A percentile compares a stretch with the other conserved stretches of the same genome.
Evolutionary conservation across 352 stramenopile genomes (phyloP).

Genomic region (Globisporangium cederbergense): DNA sequence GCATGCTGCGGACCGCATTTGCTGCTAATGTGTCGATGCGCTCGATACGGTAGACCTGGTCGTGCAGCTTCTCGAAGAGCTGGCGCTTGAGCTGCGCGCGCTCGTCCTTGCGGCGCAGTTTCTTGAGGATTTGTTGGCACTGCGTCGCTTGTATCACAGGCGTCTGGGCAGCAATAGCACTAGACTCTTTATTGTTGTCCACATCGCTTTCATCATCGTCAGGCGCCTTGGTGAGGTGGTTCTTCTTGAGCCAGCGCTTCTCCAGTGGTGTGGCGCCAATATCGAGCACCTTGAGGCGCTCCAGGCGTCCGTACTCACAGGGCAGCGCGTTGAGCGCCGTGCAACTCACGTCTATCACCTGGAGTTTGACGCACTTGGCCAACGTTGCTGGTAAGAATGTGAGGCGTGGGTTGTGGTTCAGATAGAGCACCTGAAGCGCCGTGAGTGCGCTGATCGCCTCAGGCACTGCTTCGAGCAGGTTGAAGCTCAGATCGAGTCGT

Average conservation of each 20-base stretch:
- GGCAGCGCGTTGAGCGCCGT: slow-evolving; percentile 67
- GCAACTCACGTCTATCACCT: slow-evolving; percentile 66
- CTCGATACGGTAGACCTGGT: slow-evolving; percentile 59
- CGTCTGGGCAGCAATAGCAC: background rate
- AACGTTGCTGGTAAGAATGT: slow-evolving; percentile 46
- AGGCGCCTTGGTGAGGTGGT: slow-evolving; percentile 32
- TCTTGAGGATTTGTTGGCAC: slow-evolving; percentile 50
- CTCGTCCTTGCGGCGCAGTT: slow-evolving; percentile 63
- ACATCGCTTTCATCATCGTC: slow-evolving; percentile 9
- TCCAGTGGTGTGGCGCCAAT: slow-evolving; percentile 73
- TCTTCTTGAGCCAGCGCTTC: slow-evolving; percentile 46
- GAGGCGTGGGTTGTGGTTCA: slow-evolving; percentile 83
- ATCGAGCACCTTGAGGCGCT: slow-evolving; percentile 62
- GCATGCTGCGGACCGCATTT: slow-evolving; percentile 27
- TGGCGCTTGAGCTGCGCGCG: slow-evolving; percentile 51
- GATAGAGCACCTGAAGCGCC: slow-evolving; percentile 70
- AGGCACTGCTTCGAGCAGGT: slow-evolving; percentile 59
- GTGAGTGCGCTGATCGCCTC: slow-evolving; percentile 49
- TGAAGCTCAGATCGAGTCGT: slow-evolving; percentile 82
- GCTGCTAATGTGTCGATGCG: slow-evolving; percentile 25
- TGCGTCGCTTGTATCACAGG: slow-evolving; percentile 12
- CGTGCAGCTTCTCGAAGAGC: slow-evolving; percentile 51
- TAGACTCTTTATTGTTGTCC: slow-evolving; percentile 1
- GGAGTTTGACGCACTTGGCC: slow-evolving; percentile 55
- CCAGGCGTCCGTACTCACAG: slow-evolving; percentile 58